A percentile compares a stretch with the other conserved stretches of the same genome.
Evolutionary conservation across 257 asterid species (phyloP).

Genomic region (Lithospermum erythrorhizon): DNA sequence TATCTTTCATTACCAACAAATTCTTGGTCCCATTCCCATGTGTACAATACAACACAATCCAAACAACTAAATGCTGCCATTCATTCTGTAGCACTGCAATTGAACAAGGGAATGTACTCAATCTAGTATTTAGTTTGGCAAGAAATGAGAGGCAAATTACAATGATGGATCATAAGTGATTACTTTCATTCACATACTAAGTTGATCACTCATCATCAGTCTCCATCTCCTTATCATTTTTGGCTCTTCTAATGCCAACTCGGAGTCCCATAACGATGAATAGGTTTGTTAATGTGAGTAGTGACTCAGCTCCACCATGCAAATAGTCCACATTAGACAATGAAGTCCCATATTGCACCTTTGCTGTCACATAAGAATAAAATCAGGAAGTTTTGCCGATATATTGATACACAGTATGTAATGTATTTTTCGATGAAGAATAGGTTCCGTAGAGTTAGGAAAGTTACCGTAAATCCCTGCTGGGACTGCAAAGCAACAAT

Average conservation of each 20-base stretch:
- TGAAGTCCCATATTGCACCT: conserved; percentile 86
- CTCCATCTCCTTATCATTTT: conserved; percentile 28
- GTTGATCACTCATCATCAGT: conserved; percentile 37
- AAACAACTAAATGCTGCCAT: background rate
- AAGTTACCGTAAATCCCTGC: conserved; percentile 84
- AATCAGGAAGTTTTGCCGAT: conserved; percentile 3
- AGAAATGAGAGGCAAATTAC: background rate
- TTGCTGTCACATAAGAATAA: conserved; percentile 40
- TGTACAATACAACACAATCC: background rate
- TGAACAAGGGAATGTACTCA: background rate
- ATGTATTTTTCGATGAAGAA: background rate
- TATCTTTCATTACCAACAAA: too few relatives aligned
- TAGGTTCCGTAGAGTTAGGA: conserved; percentile 5
- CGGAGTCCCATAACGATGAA: conserved; percentile 86
- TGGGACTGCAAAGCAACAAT: conserved; percentile 54
- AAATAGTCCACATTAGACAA: conserved; percentile 92
- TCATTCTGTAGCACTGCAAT: background rate
- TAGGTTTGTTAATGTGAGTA: conserved; percentile 79
- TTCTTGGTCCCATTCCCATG: background rate
- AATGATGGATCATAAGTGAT: too few relatives aligned
- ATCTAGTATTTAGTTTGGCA: background rate
- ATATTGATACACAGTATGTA: background rate
- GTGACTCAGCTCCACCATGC: conserved; percentile 97
- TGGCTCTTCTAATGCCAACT: conserved; percentile 47
- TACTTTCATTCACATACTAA: conserved; percentile 20